These are phyloP conservation scores for Ceratocystis destructans DNA, from an alignment of 2,329 filamentous ascomycete genomes.

Conservation along the genomic window DNA sequence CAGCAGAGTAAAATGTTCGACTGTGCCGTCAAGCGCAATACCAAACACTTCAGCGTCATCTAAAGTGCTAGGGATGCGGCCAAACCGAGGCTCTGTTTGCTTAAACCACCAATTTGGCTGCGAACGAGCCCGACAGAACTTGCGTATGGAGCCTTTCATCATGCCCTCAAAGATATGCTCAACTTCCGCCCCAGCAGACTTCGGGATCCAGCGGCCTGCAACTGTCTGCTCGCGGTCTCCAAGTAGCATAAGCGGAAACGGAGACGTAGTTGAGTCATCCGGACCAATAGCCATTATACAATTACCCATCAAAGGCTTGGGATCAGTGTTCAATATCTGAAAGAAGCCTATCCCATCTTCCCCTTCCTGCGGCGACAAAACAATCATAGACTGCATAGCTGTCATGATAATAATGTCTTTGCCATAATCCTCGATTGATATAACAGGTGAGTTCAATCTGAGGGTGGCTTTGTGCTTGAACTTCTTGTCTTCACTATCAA, in stretches of 20 bases:
- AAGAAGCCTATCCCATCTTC: background rate
- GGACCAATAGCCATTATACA: conserved; percentile 36
- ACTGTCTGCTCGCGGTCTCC: conserved; percentile 36
- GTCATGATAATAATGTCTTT: conserved; percentile 41
- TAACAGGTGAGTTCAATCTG: conserved; percentile 40
- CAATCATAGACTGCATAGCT: conserved; percentile 39
- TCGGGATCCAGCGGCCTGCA: conserved; percentile 38
- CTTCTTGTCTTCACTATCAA: conserved; percentile 39
- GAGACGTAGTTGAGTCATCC: conserved; percentile 22
- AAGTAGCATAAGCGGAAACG: conserved; percentile 33
- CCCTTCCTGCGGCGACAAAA: conserved; percentile 23
- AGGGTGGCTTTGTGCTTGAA: conserved; percentile 35
- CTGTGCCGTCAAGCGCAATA: conserved; percentile 52
- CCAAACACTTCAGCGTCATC: conserved; percentile 46
- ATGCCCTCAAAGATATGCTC: conserved; percentile 41
- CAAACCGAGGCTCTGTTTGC: conserved; percentile 29
- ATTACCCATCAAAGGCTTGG: conserved; percentile 5
- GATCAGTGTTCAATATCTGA: conserved; percentile 8
- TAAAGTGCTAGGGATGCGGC: conserved; percentile 30
- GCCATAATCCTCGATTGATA: conserved; percentile 34
- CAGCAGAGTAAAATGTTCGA: conserved; percentile 57
- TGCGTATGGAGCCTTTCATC: conserved; percentile 42
- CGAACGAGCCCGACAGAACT: conserved; percentile 39
- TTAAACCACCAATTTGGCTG: conserved; percentile 38
- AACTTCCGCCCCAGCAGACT: conserved; percentile 31